Base-by-base conservation (phyloP, 495 filamentous ascomycete genomes). In the Venustampulla echinocandica region DNA sequence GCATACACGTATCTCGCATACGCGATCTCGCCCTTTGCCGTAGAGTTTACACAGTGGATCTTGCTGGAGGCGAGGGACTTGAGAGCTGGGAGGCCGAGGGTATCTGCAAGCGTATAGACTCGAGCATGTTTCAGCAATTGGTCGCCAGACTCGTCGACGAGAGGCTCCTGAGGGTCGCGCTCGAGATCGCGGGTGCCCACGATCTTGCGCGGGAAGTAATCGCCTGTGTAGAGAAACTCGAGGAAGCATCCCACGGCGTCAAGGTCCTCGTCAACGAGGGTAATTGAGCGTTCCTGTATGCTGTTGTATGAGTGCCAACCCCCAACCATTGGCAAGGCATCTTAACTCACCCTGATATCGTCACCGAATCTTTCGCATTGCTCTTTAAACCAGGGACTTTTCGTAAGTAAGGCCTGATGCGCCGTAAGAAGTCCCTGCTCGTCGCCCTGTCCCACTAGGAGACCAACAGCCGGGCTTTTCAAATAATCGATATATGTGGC, bases 1-100 rank as follows among this genome's bases (percentile, higher is more conserved):
- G 75, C 76, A 66, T 96, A 96, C 25, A 96, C 83, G 64, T 87
- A 95, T 46, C 86, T 79, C 2, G 90, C 89, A 62, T 96, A 95
- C 15, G 80, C 75, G 54, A 95, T 82, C 70, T 95, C 89, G 57
- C 87, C 90, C 61, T 79, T 79, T 19, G 88, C 85, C 1, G 84
- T 92, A 35, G 80, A 82, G 53, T 85, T 83, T 47, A 94, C 82
- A 56, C 81, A 79, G 69, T 93, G 87, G 56, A 96, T 95, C 69
- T 95, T 96, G 53, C 73, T 77, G 53, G 87, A 84, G 0, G 88
- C 84, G 1, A 95, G 74, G 27, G 69, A 77, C 63, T 85, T 86
- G 39, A 95, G 73, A n/a, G 70, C 63, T 1, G 79, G 74, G 27
- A 95, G 67, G 5, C 75, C 73, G 42, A 93, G 76, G 60, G 84